A percentile compares a stretch with the other conserved stretches of the same genome.
Conservation (phyloP, 1,284 basidiomycete genomes). For the Uromyces viciae-fabae region DNA sequence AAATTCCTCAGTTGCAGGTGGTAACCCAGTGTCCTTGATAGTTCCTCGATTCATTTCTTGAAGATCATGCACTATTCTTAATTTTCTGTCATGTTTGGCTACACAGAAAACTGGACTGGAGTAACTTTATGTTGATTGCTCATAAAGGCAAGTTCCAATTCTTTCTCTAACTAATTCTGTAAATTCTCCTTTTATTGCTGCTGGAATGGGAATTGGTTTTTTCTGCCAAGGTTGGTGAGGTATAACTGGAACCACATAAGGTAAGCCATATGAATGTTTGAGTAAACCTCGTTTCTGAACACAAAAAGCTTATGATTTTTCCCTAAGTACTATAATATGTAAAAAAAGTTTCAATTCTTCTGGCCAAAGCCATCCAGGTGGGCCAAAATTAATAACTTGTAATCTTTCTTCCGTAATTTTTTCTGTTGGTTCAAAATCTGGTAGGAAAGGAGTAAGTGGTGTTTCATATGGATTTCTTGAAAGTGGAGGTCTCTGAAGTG, state of each 20-base stretch:
- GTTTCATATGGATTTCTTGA: not conserved
- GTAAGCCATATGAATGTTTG: not conserved
- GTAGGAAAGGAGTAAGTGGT: not conserved
- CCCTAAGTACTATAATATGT: not conserved
- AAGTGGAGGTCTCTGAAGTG: not conserved
- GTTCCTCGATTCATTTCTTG: not conserved
- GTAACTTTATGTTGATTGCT: not conserved
- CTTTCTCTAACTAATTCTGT: not conserved
- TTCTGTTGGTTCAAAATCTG: not conserved
- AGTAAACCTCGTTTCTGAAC: not conserved
- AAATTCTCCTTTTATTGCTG: not conserved
- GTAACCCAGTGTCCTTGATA: slow-evolving; percentile 3
- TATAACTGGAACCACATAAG: slow-evolving; percentile 2
- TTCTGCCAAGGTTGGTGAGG: not conserved
- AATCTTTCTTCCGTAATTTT: not conserved
- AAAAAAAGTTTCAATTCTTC: not conserved
- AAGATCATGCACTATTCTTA: not conserved
- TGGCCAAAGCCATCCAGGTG: not conserved
- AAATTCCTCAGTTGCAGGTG: not conserved
- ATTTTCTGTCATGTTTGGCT: not conserved
- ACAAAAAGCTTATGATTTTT: not conserved
- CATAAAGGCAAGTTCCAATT: not conserved
- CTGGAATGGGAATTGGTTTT: not conserved
- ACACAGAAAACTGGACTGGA: not conserved
- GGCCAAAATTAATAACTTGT: not conserved